These are phyloP conservation scores for Litsea cubeba DNA, from an alignment of 164 flowering plant species.

Conservation along the genomic window DNA sequence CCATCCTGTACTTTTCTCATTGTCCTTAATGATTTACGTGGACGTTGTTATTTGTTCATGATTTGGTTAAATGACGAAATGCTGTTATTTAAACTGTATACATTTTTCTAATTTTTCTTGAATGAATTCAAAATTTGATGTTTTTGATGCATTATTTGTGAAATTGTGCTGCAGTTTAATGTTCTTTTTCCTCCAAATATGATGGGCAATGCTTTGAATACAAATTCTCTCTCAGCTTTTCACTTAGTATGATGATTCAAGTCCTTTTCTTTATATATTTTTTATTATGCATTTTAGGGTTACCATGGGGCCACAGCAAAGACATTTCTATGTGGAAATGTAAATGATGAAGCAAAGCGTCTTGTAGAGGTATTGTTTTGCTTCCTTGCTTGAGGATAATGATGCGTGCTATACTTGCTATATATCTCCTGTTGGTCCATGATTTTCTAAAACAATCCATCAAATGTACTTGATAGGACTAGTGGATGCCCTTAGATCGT, in stretches of 20 bases:
- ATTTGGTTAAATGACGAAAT: too few relatives aligned
- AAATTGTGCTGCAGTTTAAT: background rate
- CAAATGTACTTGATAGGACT: too few relatives aligned
- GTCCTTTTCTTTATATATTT: background rate
- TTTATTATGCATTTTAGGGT: conserved; percentile 46
- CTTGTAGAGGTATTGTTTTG: conserved; percentile 62
- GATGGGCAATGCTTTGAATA: too few relatives aligned
- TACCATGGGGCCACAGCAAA: conserved; percentile 98
- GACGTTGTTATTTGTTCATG: too few relatives aligned
- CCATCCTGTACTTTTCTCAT: too few relatives aligned
- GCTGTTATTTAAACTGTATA: too few relatives aligned
- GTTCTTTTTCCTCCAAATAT: background rate
- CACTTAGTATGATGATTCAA: background rate
- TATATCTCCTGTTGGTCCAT: background rate
- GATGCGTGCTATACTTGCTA: background rate
- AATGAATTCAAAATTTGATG: too few relatives aligned
- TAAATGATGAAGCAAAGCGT: conserved; percentile 40
- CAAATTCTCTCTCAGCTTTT: background rate
- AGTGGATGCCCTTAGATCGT: too few relatives aligned
- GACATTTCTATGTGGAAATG: conserved; percentile 86
- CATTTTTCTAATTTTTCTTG: too few relatives aligned
- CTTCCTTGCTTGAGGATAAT: background rate
- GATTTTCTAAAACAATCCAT: too few relatives aligned
- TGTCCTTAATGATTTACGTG: too few relatives aligned
- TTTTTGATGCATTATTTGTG: background rate